These are phyloP conservation scores for Barbatosphaeria neglecta DNA, from an alignment of 495 filamentous ascomycete genomes.

Conservation along the genomic window DNA sequence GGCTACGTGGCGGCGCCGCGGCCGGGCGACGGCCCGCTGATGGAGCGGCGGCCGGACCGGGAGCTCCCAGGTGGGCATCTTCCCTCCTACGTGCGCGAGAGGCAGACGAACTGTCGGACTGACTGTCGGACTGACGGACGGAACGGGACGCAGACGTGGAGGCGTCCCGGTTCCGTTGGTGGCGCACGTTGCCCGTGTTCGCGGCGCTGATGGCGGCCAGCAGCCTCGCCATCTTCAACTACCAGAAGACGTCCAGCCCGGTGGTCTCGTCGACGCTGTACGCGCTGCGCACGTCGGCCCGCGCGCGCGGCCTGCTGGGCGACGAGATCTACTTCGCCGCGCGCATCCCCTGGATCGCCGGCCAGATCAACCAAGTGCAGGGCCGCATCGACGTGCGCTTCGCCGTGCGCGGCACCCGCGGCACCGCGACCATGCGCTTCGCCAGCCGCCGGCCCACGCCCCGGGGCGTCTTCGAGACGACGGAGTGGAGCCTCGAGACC, in stretches of 20 bases:
- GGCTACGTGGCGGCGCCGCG: slow-evolving; percentile 34
- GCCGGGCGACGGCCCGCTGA: slow-evolving; percentile 53
- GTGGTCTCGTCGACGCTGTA: slow-evolving; percentile 81
- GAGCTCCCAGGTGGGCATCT: slow-evolving; percentile 51
- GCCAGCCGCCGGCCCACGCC: slow-evolving; percentile 60
- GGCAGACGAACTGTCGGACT: background rate
- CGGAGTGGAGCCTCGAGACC: slow-evolving; percentile 64
- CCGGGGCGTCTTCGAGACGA: slow-evolving; percentile 62
- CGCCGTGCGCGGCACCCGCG: slow-evolving; percentile 72
- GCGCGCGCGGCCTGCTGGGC: slow-evolving; percentile 65
- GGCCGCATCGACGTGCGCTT: slow-evolving; percentile 82
- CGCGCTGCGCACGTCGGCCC: slow-evolving; percentile 67
- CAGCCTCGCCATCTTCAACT: slow-evolving; percentile 88
- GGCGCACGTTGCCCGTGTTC: slow-evolving; percentile 43
- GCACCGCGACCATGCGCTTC: slow-evolving; percentile 67
- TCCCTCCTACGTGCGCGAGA: background rate
- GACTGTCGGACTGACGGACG: no score
- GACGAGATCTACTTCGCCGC: slow-evolving; percentile 87
- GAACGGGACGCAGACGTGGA: slow-evolving; percentile 18
- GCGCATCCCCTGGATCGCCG: slow-evolving; percentile 86
- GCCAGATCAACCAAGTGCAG: slow-evolving; percentile 88
- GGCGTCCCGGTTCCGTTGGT: slow-evolving; percentile 25
- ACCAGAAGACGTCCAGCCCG: slow-evolving; percentile 78
- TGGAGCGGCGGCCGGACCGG: slow-evolving; percentile 70
- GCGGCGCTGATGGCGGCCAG: slow-evolving; percentile 47